Base-by-base conservation (phyloP, 768 basidiomycete genomes). In the Termitomyces eurrhizus region DNA sequence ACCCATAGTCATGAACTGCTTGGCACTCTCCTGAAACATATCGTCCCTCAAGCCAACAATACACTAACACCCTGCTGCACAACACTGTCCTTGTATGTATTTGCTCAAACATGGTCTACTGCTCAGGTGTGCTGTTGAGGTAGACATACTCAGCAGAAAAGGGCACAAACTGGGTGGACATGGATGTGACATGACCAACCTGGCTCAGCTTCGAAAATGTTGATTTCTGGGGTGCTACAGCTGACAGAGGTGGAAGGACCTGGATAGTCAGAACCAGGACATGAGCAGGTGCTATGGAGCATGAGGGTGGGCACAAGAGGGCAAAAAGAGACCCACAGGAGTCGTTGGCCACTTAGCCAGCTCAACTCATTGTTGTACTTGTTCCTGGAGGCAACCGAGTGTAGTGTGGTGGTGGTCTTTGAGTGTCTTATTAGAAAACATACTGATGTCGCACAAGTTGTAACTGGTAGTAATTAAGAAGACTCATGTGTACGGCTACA, bases 211-310 rank as follows among this genome's bases (percentile, higher is more conserved):
- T 94, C 91, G 61, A 93, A 78, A 60, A 93, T 78, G 70, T 93
- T 91, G 67, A 94, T 91, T 72, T 94, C 90, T 4, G 91, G 91
- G 0, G 89, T 85, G 4, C 87, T 86, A 51, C 92, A 86, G 12
- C 92, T 91, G 37, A 73, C 67, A 16, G 61, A 66, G 50, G 68
- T 60, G n/a, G 64, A 50, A 0, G 92, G 92, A 1, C 92, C 92
- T 0, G 92, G 92, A 69, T 94, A 92, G 62, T 92, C 89, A 53
- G 84, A 82, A 14, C 78, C 80, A 0, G 86, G 76, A 68, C 92
- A 94, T 1, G 91, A 90, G 68, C 91, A 93, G 0, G 91, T 81
- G 7, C 86, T 88, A 64, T 1, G 42, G n/a, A 58, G 9, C 14
- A 39, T 42, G 14, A 59, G 33, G 46, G 24, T 24, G 39, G 7